These are phyloP conservation scores for Cyphellophora europaea DNA, from an alignment of 2,329 filamentous ascomycete species.

Conservation along the genomic window DNA sequence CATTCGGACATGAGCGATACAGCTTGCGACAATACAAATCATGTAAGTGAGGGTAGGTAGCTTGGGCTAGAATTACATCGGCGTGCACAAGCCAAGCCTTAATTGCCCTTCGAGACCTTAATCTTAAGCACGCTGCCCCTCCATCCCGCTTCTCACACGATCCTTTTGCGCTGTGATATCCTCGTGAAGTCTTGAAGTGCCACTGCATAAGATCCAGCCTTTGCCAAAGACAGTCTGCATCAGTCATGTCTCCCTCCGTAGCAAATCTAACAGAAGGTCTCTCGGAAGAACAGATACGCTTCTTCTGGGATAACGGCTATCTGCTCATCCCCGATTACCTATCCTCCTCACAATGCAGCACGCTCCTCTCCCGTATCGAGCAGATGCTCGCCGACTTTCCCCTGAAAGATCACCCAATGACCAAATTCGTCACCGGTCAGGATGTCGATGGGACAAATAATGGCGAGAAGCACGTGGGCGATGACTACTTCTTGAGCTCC, in stretches of 20 bases:
- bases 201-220: no score
- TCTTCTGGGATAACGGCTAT: slow-evolving; percentile 71
- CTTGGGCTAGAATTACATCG: no score
- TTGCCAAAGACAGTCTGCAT: no score
- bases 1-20: no score
- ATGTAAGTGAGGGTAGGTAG: no score
- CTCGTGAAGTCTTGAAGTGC: no score
- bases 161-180: no score
- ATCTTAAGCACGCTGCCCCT: no score
- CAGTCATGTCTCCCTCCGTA: slow-evolving; percentile 3
- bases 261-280: slow-evolving; percentile 11
- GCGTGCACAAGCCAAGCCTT: no score
- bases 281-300: slow-evolving; percentile 15
- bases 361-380: slow-evolving; percentile 66
- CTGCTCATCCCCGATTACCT: slow-evolving; percentile 77
- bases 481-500: slow-evolving; percentile 84
- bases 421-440: slow-evolving; percentile 81
- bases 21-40: no score
- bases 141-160: no score
- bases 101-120: no score
- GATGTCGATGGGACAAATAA: slow-evolving; percentile 37
- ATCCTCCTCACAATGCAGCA: slow-evolving; percentile 23
- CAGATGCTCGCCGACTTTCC: slow-evolving; percentile 65
- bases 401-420: slow-evolving; percentile 81
- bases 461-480: slow-evolving; percentile 67